Percentiles rank a stretch among this genome's conserved stretches.
phyloP scores from a whole-genome alignment of 1,284 basidiomycete species.

The Ustilago loliicola region DNA sequence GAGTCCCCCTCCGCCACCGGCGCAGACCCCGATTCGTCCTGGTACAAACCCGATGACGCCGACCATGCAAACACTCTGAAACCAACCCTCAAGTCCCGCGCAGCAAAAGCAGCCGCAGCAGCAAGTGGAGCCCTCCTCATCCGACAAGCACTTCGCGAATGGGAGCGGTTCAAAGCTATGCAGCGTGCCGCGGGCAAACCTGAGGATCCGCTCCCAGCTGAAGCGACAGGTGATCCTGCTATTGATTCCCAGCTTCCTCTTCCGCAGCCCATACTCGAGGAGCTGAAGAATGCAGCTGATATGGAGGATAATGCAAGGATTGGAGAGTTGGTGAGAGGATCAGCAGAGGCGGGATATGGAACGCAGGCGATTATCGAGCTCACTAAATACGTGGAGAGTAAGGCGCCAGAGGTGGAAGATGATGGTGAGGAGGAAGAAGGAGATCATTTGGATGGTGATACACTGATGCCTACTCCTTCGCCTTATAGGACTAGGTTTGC shows the following conservation, averaged over 20 bases:
- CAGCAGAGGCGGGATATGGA: constrained; percentile 51
- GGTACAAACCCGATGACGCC: constrained; percentile 43
- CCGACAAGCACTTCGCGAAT: constrained; percentile 51
- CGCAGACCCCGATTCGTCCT: constrained; percentile 19
- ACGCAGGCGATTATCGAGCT: constrained; percentile 55
- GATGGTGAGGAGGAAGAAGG: constrained; percentile 8
- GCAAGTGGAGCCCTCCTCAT: constrained; percentile 51
- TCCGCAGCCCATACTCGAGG: constrained; percentile 20
- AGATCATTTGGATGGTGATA: constrained; percentile 26
- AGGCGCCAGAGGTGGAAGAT: constrained; percentile 21
- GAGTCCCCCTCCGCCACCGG: constrained; percentile 21
- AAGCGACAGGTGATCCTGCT: constrained; percentile 40
- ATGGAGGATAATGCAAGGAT: constrained; percentile 38
- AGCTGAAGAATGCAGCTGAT: constrained; percentile 45
- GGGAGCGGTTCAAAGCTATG: constrained; percentile 55
- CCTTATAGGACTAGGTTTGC: constrained; percentile 36
- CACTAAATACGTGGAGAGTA: constrained; percentile 45
- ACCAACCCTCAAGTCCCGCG: constrained; percentile 34
- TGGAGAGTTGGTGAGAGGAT: constrained; percentile 38
- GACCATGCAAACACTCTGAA: not conserved
- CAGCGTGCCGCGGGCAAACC: constrained; percentile 52
- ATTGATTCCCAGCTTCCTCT: constrained; percentile 36
- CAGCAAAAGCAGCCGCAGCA: constrained; percentile 29
- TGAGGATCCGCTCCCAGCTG: constrained; percentile 51
- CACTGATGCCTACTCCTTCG: constrained; percentile 40